Evolutionary conservation across 2,329 filamentous ascomycete species (phyloP), one percentile per base, ranked within the genome.

Genomic region (Curvularia spicifera): DNA sequence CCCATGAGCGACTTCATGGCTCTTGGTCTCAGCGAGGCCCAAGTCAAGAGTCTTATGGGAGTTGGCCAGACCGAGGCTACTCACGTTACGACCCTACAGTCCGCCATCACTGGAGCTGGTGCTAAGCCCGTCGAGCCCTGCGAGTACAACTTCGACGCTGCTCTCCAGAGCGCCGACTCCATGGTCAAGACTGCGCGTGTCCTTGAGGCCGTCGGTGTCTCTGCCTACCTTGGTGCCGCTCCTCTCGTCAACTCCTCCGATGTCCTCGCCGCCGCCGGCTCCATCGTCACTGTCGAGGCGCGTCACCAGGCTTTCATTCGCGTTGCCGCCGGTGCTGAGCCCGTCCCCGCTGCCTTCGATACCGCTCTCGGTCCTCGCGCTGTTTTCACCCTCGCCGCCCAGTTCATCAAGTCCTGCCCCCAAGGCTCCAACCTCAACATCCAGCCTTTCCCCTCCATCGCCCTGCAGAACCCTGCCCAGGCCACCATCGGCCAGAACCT

Each of bases 251-350:
- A 84, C 45, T 81, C 83, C 54, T 79, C 82, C 49, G 81, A 80
- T 49, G 84, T 91, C 61, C 85, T 93, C 50, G 81, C 83, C 59
- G 85, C 86, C 20, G 89, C 90, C 2, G 89, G 83, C 9, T 85
- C 85, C 50, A 92, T 93, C 73, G 83, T 91, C 44, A 90, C 89
- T 24, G 84, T 91, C 59, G 90, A 93, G 78, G 83, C 89, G 28
- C 84, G 90, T 57, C 90, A 93, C 78, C 88, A 91, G 78, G 88
- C 87, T 60, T 87, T 90, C 76, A 86, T 92, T 76, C 87, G 89
- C 63, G 78, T 82, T 57, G 86, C 85, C 39, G 80, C 82, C 20
- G 81, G 83, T 57, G 79, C 82, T 53, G 78, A 84, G 56, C 85
- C 89, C 52, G 84, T 90, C 4, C 87, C 90, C 4, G 85, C 86